Conservation (phyloP, 768 basidiomycete genomes). For the Galerina sulciceps region DNA sequence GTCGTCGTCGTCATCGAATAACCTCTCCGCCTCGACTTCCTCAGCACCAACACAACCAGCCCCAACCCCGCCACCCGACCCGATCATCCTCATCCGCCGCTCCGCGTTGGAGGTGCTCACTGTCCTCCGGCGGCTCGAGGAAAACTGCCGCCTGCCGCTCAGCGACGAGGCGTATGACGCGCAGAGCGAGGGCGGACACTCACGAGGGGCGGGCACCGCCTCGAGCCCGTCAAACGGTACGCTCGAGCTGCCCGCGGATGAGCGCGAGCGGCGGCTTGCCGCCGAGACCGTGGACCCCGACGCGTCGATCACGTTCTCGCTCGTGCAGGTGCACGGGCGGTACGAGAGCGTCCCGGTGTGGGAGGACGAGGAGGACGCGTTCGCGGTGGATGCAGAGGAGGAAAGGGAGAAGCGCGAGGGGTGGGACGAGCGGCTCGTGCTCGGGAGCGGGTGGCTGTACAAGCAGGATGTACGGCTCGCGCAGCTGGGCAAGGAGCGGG, state of each 20-base stretch:
- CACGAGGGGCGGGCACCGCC: conserved; percentile 29
- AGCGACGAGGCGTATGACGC: conserved; percentile 85
- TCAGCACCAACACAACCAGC: conserved; percentile 11
- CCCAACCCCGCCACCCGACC: conserved; percentile 46
- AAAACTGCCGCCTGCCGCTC: conserved; percentile 72
- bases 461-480: conserved; percentile 61
- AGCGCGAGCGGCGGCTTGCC: conserved; percentile 22
- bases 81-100: conserved; percentile 70
- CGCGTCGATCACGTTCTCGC: conserved; percentile 67
- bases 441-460: conserved; percentile 86
- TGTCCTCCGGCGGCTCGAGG: conserved; percentile 80
- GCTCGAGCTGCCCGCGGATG: conserved; percentile 43
- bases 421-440: conserved; percentile 83
- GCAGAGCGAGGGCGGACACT: conserved; percentile 67
- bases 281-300: conserved; percentile 52
- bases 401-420: conserved; percentile 66
- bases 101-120: conserved; percentile 85
- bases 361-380: conserved; percentile 69
- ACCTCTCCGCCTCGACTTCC: conserved; percentile 15
- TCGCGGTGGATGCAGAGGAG: conserved; percentile 41
- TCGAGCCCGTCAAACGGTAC: conserved; percentile 35
- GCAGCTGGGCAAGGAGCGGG: conserved; percentile 60
- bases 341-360: conserved; percentile 75
- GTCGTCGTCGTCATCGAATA: conserved; percentile 21
- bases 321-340: conserved; percentile 71